Percentiles rank a stretch among this genome's conserved stretches.
These are phyloP conservation scores for Fabrea salina DNA, from an alignment of 169 alveolate species.

Conservation along the genomic window DNA sequence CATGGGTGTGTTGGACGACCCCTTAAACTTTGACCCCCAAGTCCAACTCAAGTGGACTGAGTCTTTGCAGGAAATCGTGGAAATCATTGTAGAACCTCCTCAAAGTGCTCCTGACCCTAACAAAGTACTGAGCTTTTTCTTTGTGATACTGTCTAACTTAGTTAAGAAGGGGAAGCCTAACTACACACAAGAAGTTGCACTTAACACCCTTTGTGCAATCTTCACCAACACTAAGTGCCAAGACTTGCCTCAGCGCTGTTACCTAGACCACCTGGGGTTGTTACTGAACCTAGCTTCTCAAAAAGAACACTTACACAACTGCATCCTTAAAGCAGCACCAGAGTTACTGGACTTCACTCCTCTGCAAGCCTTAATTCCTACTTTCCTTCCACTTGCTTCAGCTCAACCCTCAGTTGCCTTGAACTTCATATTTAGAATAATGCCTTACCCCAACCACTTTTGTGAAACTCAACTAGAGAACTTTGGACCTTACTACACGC, in stretches of 20 bases:
- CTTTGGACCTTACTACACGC: background rate
- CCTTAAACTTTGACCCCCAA: background rate
- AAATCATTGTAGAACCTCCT: background rate
- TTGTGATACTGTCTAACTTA: slow-evolving; percentile 10
- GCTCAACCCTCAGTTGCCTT: background rate
- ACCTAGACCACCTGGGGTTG: slow-evolving; percentile 6
- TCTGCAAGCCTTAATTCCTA: slow-evolving; percentile 1
- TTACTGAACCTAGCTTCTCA: background rate
- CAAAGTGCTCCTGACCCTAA: slow-evolving; percentile 7
- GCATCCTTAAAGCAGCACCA: background rate
- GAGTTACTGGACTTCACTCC: background rate
- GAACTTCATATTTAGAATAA: background rate
- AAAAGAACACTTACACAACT: background rate
- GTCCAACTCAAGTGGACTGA: slow-evolving; percentile 15
- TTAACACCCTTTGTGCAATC: background rate
- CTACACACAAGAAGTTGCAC: background rate
- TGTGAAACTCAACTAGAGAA: background rate
- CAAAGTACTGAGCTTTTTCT: background rate
- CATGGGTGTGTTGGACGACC: slow-evolving; percentile 1
- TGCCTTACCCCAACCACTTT: slow-evolving; percentile 18
- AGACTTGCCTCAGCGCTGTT: slow-evolving; percentile 9
- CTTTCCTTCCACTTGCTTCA: background rate
- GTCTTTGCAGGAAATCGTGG: slow-evolving; percentile 12
- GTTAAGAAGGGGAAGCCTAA: background rate
- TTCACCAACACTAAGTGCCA: background rate